A percentile compares a stretch with the other conserved stretches of the same genome.
These are phyloP conservation scores for Penicillium psychrofluorescens DNA, from an alignment of 495 filamentous ascomycete genomes.

Conservation along the genomic window DNA sequence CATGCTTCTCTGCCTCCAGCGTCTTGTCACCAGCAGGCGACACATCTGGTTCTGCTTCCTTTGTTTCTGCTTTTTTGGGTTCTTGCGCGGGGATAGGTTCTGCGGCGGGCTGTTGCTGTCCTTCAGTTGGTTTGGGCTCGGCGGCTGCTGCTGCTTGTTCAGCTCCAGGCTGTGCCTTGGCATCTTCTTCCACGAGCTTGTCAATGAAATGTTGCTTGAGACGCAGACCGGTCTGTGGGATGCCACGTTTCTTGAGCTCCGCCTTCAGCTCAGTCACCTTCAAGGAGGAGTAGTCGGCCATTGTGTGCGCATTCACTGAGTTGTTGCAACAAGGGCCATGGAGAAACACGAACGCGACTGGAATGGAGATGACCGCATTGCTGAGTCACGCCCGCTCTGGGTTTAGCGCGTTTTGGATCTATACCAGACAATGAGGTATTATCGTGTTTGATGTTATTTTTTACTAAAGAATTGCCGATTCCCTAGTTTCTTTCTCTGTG, in stretches of 20 bases:
- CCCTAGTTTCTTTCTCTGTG: too few relatives aligned
- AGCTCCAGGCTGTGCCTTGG: constrained; percentile 12
- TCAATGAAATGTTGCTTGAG: constrained; percentile 44
- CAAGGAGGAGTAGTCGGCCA: constrained; percentile 45
- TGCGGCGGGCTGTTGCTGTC: constrained; percentile 2
- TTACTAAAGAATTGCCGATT: too few relatives aligned
- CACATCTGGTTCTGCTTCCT: constrained; percentile 2
- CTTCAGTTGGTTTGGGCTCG: constrained; percentile 5
- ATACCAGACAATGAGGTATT: too few relatives aligned
- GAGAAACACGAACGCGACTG: too few relatives aligned
- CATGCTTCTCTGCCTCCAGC: constrained; percentile 1
- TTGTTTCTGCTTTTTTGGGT: not conserved
- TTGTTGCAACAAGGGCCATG: too few relatives aligned
- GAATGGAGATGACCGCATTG: too few relatives aligned
- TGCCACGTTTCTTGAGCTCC: constrained; percentile 43
- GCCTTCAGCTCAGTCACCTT: constrained; percentile 49
- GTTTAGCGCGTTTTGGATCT: too few relatives aligned
- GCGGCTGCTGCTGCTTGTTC: constrained; percentile 8
- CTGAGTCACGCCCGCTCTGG: too few relatives aligned
- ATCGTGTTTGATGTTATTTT: too few relatives aligned
- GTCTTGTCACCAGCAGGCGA: not conserved
- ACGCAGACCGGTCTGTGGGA: constrained; percentile 44
- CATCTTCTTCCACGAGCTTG: constrained; percentile 38
- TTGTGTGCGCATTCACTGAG: constrained; percentile 9
- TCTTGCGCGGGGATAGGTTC: constrained; percentile 12